Evolutionary conservation across 208 protist species (phyloP).

Genomic region (Acanthamoeba lugdunensis): DNA sequence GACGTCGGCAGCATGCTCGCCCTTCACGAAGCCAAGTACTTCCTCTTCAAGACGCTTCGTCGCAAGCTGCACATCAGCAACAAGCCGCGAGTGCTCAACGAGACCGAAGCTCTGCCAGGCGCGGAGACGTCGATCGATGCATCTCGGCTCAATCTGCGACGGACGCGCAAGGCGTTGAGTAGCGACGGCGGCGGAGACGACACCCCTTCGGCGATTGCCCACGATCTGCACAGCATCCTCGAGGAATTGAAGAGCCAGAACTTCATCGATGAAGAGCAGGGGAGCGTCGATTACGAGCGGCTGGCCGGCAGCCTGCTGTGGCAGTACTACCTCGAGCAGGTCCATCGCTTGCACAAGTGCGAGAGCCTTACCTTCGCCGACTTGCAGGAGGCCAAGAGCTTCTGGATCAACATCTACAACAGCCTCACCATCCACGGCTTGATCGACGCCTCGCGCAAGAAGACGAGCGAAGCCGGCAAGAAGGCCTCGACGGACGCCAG

Average conservation of each 20-base stretch:
- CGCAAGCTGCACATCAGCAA: background rate
- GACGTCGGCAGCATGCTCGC: background rate
- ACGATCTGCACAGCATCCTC: background rate
- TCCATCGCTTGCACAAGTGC: background rate
- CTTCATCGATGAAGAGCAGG: background rate
- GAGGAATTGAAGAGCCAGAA: background rate
- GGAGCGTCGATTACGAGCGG: background rate
- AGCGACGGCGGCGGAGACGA: background rate
- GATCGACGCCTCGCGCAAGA: background rate
- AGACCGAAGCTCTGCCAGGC: background rate
- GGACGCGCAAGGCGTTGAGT: background rate
- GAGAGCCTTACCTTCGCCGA: background rate
- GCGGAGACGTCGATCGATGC: background rate
- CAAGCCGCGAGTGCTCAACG: background rate
- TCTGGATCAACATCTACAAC: slow-evolving; percentile 64
- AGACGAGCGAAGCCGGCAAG: background rate
- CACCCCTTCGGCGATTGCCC: background rate
- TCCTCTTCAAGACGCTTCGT: background rate
- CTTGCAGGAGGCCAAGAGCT: background rate
- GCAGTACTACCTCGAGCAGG: background rate
- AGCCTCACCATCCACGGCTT: background rate
- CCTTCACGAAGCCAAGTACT: background rate
- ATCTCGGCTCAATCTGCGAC: background rate
- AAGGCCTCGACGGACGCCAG: no score
- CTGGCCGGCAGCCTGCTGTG: background rate